Percentiles rank a stretch among this genome's conserved stretches.
Evolutionary conservation across 78 protist genomes (phyloP).

Genomic region (Salpingoeca rosetta): DNA sequence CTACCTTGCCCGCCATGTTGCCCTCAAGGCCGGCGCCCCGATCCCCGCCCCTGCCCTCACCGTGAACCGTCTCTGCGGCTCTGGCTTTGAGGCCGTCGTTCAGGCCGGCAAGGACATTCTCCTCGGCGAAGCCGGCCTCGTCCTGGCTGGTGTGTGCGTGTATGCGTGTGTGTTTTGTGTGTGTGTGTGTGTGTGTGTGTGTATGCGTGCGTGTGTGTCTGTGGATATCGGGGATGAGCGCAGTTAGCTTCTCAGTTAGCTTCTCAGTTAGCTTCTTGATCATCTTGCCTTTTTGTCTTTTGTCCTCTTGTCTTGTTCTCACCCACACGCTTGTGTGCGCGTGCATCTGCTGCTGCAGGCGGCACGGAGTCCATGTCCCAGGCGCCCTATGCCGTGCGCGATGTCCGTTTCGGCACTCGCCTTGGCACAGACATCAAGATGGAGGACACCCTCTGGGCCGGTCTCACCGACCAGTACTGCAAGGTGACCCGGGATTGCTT

Average conservation of each 20-base stretch:
- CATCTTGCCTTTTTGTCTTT: not conserved
- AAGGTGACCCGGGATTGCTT: not conserved
- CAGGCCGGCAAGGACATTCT: conserved; percentile 34
- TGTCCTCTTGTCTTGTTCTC: not conserved
- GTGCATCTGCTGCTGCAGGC: not conserved
- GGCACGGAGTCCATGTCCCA: conserved; percentile 48
- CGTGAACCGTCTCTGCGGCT: conserved; percentile 69
- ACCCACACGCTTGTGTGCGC: too few relatives aligned
- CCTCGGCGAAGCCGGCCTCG: conserved; percentile 41
- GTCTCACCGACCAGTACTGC: conserved; percentile 40
- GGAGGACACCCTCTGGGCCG: conserved; percentile 59
- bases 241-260: not conserved
- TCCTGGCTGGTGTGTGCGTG: conserved; percentile 25
- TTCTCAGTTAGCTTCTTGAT: not conserved
- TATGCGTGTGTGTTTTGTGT: too few relatives aligned
- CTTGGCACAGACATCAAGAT: conserved; percentile 31
- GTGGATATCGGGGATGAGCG: too few relatives aligned
- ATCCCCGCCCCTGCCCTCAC: conserved; percentile 26
- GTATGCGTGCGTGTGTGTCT: too few relatives aligned
- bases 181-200: too few relatives aligned
- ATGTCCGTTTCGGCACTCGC: conserved; percentile 41
- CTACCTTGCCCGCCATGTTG: conserved; percentile 56
- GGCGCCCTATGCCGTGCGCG: conserved; percentile 39
- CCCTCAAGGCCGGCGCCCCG: conserved; percentile 27
- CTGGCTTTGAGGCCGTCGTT: conserved; percentile 52